Conservation (phyloP, 164 flowering plant species). For the Malania oleifera region DNA sequence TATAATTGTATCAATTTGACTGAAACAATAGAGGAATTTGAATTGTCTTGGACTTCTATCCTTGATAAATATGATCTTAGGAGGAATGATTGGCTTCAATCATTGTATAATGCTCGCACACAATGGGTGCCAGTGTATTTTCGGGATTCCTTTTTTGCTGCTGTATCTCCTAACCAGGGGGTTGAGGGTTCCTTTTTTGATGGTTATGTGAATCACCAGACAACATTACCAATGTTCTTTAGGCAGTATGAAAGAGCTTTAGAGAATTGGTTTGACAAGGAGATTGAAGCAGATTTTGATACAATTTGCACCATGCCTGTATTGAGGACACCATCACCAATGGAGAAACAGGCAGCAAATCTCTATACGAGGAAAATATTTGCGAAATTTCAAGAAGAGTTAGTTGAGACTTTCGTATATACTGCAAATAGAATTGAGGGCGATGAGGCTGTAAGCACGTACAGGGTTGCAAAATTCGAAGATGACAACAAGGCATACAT, state of each 20-base stretch:
- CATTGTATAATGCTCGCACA: constrained; percentile 42
- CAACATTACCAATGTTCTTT: constrained; percentile 60
- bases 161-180: constrained; percentile 35
- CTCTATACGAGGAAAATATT: constrained; percentile 65
- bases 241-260: constrained; percentile 71
- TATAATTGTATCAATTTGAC: constrained; percentile 55
- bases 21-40: constrained; percentile 68
- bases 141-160: constrained; percentile 57
- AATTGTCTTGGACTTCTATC: constrained; percentile 47
- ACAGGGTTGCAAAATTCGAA: constrained; percentile 74
- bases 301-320: constrained; percentile 62
- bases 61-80: constrained; percentile 50
- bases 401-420: constrained; percentile 75
- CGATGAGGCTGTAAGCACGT: constrained; percentile 55
- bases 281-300: constrained; percentile 67
- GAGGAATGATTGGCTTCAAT: constrained; percentile 57
- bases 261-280: constrained; percentile 56
- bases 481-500: constrained; percentile 59
- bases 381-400: constrained; percentile 74
- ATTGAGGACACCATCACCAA: constrained; percentile 76
- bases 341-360: constrained; percentile 85
- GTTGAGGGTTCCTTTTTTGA: constrained; percentile 57
- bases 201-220: constrained; percentile 65
- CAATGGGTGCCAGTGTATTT: constrained; percentile 61
- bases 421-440: constrained; percentile 71